Base-by-base conservation (phyloP, 495 filamentous ascomycete species). In the Aspergillus bridgeri region DNA sequence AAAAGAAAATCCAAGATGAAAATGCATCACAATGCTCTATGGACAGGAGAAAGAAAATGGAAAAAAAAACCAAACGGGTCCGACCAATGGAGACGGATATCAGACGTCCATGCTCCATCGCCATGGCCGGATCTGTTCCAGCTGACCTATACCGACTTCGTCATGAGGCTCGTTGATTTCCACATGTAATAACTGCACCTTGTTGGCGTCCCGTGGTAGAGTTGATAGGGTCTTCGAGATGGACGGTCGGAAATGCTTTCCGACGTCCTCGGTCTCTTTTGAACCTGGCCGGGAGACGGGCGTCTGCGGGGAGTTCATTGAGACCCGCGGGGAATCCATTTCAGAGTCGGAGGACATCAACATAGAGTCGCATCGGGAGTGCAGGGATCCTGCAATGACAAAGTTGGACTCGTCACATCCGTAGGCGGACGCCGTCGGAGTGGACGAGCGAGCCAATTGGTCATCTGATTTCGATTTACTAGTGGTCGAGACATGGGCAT, bases 21-120 rank as follows among this genome's bases (percentile, higher is more conserved):
- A 43, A 38, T 51, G 11, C 44, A 45, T 20, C 45, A 46, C 50
- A 24, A 51, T 52, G 59, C 23, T 27, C 33, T 43, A 18, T 51
- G 33, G 20, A 51, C 42, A 46, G 49, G 24, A 53, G 42, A 53
- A 58, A 48, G 54, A 56, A 57, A 25, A 46, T 57, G 54, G 18
- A 24, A 46, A 59, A 13, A 33, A 51, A 45, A 9, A 49, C n/a
- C n/a, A 60, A 22, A 29, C 33, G 9, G 24, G 46, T 44, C 23
- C 38, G 53, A 17, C 29, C 20, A 50, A 42, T 25, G 53, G 3
- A 2, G 33, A 38, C 17, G 33, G 33, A 15, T 15, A 15, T 69
- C 62, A 79, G 25, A 79, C 73, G 53, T 79, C 76, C 74, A 79
- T 78, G 55, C 76, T 79, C 76, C 76, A 79, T 58, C 76, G 72